These are phyloP conservation scores for Astragalus membranaceus DNA, from an alignment of 306 rosid genomes.

Conservation along the genomic window DNA sequence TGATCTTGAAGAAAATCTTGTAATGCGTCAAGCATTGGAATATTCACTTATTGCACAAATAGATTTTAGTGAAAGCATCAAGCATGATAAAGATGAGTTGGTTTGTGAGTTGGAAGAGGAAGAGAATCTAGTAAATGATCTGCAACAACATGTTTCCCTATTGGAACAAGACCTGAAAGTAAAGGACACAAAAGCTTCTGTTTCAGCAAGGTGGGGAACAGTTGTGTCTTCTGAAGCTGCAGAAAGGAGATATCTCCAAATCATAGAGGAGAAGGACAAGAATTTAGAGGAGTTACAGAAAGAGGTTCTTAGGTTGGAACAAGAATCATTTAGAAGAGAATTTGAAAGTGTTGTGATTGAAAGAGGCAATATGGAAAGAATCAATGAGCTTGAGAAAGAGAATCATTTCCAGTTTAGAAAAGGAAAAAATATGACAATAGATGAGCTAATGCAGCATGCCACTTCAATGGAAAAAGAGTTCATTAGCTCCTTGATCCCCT, in stretches of 20 bases:
- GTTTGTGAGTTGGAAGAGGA: conserved; percentile 34
- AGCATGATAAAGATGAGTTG: conserved; percentile 45
- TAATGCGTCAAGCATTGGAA: conserved; percentile 54
- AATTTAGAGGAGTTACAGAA: conserved; percentile 45
- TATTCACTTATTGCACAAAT: conserved; percentile 63
- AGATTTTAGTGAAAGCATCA: conserved; percentile 42
- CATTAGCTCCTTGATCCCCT: conserved; percentile 33
- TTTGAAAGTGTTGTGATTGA: conserved; percentile 36
- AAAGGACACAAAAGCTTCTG: conserved; percentile 31
- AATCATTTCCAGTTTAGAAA: not conserved
- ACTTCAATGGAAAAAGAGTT: conserved; percentile 46
- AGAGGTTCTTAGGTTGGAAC: conserved; percentile 42
- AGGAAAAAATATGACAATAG: conserved; percentile 11
- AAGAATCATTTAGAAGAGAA: conserved; percentile 50
- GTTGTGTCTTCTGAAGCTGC: not conserved
- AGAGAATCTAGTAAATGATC: conserved; percentile 30
- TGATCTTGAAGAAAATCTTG: conserved; percentile 47
- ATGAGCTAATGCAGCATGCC: conserved; percentile 36
- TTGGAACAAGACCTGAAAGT: conserved; percentile 37
- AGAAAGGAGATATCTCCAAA: conserved; percentile 16
- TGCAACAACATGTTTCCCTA: conserved; percentile 14
- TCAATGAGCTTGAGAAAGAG: conserved; percentile 38
- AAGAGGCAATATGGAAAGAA: conserved; percentile 30
- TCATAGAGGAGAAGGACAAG: conserved; percentile 40
- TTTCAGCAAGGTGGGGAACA: conserved; percentile 15